Conservation (phyloP, 371 early-diverging fungal genomes). For the Mucor saturninus region DNA sequence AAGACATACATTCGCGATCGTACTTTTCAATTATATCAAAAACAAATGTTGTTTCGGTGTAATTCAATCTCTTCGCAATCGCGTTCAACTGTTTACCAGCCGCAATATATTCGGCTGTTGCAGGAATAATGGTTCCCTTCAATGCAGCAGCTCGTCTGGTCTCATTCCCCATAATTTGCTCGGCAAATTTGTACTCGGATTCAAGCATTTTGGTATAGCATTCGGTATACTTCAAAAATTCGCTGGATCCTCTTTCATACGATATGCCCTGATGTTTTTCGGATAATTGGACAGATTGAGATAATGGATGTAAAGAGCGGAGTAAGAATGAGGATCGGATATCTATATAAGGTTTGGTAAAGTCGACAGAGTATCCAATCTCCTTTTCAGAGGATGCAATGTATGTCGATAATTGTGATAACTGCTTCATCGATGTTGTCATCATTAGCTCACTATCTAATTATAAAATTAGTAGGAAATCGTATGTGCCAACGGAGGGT, state of each 20-base stretch:
- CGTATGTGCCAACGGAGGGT: too few relatives aligned
- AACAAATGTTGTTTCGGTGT: constrained; percentile 76
- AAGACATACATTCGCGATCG: constrained; percentile 35
- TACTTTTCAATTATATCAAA: constrained; percentile 78
- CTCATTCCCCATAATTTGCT: constrained; percentile 66
- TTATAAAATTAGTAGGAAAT: too few relatives aligned
- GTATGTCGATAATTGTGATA: constrained; percentile 69
- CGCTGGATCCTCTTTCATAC: constrained; percentile 72
- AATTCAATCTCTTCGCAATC: constrained; percentile 63
- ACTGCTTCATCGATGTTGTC: constrained; percentile 43
- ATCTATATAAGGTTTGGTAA: constrained; percentile 75
- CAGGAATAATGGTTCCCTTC: constrained; percentile 57
- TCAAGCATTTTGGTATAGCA: constrained; percentile 65
- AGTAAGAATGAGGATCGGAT: constrained; percentile 72
- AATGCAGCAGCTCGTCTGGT: constrained; percentile 61
- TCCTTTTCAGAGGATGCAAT: constrained; percentile 64
- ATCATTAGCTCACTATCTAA: constrained; percentile 33
- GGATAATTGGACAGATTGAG: constrained; percentile 52
- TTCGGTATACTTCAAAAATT: constrained; percentile 66
- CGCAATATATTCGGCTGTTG: constrained; percentile 64
- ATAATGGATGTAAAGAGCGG: constrained; percentile 66
- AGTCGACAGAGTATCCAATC: constrained; percentile 66
- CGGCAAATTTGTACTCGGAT: constrained; percentile 58
- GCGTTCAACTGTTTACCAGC: constrained; percentile 71
- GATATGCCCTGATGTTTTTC: constrained; percentile 60